Base-by-base conservation (phyloP, 768 basidiomycete species). In the Pleurotus ostreatus region DNA sequence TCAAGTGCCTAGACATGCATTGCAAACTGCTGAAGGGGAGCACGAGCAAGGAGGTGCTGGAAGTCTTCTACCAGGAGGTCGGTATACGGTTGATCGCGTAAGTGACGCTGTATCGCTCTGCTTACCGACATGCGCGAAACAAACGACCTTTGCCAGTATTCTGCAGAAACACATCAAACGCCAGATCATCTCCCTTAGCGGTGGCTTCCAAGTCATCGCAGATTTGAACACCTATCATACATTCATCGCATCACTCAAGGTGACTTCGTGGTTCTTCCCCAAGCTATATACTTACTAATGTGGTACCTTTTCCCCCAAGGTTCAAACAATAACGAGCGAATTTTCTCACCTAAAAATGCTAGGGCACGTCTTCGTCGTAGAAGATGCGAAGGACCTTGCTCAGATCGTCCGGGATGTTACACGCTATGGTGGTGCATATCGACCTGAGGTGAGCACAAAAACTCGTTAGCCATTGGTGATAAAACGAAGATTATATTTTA, bases 41-140 rank as follows among this genome's bases (percentile, higher is more conserved):
- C 60, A 96, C 96, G 47, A 95, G 89, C 66, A 90, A 92, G 68
- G 96, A 98, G 62, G 94, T 98, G 2, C 73, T 99, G 34, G 97
- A 98, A 66, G 96, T 99, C 3, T 98, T 99, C 70, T 93, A 98
- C 68, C 92, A 95, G 70, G 97, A 99, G 70, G 90, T 99, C 46
- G 96, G 96, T 4, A 86, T 97, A 57, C 85, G 97, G 38, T 68
- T 94, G 8, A 85, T 92, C 62, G 83, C 78, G 93, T 94, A 55
- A 62, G 88, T 78, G 26, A 38, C 22, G 26, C 13, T 1, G 30
- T 46, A 56, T 46, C 15, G n/a, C n/a, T 52, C 13, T 11, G 20
- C 37, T 26, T 47, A 22, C 8, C 48, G 22, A 34, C 39, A 15
- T n/a, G 40, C 23, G 23, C 54, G 26, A 20, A 2, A 13, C 51